Evolutionary conservation across 768 basidiomycete species (phyloP).

Genomic region (Trametes cinnabarina): DNA sequence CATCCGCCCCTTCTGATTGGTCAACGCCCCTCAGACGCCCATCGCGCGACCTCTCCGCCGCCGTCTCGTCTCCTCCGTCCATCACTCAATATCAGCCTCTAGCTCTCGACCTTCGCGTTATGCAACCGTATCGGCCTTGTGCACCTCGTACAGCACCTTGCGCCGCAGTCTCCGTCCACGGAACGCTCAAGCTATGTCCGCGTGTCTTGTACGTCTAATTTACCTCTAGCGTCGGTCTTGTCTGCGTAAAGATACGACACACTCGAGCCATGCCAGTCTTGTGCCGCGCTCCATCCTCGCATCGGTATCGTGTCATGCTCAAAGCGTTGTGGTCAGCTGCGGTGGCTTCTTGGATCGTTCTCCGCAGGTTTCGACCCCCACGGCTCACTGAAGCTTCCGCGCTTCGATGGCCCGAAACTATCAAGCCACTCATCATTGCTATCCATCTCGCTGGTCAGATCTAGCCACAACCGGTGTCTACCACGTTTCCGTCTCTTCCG

Average conservation of each 20-base stretch:
- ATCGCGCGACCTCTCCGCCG: background rate
- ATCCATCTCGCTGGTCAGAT: background rate
- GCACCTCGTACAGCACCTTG: background rate
- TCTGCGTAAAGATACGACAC: too few species aligned
- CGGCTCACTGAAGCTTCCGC: too few species aligned
- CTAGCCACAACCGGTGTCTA: background rate
- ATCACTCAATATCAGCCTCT: conserved; percentile 6
- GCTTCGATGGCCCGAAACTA: background rate
- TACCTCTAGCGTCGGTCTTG: background rate
- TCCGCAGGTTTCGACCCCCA: too few species aligned
- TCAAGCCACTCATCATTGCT: background rate
- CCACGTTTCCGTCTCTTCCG: background rate
- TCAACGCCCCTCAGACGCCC: conserved; percentile 2
- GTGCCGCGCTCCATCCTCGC: background rate
- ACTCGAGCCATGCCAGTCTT: background rate
- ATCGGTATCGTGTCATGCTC: conserved; percentile 8
- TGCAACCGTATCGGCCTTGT: background rate
- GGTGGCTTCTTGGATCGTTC: background rate
- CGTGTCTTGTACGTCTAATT: conserved; percentile 16
- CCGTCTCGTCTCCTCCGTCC: background rate
- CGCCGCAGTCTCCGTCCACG: background rate
- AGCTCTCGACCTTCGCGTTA: background rate
- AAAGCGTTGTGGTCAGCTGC: background rate
- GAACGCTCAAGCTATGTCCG: background rate
- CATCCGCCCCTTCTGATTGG: conserved; percentile 7